Conservation (phyloP, 164 flowering plant genomes). For the Brasenia schreberi region DNA sequence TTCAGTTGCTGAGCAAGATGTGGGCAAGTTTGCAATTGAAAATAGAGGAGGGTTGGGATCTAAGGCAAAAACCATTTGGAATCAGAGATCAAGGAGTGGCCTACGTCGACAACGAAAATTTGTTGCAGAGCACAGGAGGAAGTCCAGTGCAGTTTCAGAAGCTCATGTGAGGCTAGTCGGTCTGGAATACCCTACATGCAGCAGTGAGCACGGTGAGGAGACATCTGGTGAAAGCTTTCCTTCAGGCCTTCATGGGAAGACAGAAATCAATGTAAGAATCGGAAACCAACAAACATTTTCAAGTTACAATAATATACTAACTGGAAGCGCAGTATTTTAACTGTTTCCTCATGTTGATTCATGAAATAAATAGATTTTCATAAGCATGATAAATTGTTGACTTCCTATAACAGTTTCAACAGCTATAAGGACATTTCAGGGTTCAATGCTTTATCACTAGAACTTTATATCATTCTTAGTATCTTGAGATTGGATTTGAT, state of each 20-base stretch:
- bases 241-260: not conserved
- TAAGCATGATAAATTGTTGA: too few species aligned
- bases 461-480: too few species aligned
- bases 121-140: slow-evolving; percentile 11
- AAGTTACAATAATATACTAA: not conserved
- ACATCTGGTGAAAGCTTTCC: slow-evolving; percentile 3
- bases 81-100: slow-evolving; percentile 18
- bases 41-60: not conserved
- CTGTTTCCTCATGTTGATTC: too few species aligned
- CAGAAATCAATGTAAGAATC: not conserved
- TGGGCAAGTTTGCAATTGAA: not conserved
- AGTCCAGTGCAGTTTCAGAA: slow-evolving; percentile 16
- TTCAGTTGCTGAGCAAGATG: not conserved
- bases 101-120: slow-evolving; percentile 24
- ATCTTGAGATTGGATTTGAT: too few species aligned
- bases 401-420: too few species aligned
- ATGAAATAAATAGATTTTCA: too few species aligned
- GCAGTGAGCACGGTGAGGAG: slow-evolving; percentile 4
- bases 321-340: too few species aligned
- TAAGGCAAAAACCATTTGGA: slow-evolving; percentile 33
- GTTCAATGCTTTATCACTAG: too few species aligned
- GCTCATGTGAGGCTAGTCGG: slow-evolving; percentile 9
- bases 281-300: not conserved
- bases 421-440: too few species aligned
- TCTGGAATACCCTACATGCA: not conserved